Base-by-base conservation (phyloP, 768 basidiomycete genomes). In the Lactarius sanguifluus region DNA sequence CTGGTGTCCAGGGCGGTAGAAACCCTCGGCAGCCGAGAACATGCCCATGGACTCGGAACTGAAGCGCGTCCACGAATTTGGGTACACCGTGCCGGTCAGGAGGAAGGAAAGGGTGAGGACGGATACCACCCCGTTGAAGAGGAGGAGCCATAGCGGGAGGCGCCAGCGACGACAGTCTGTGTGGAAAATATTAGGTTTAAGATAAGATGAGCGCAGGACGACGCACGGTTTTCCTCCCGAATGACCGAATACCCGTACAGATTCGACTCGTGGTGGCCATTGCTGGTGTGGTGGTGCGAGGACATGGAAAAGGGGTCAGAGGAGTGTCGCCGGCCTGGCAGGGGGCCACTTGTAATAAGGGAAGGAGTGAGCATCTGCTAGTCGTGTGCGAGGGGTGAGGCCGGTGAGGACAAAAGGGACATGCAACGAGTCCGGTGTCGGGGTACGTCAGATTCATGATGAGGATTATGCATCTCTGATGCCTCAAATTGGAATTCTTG, bases 101-200 rank as follows among this genome's bases (percentile, higher is more conserved):
- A 67, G 66, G 25, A 43, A 67, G 23, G 62, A 41, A 34, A 67
- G 61, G 10, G 66, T 67, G 40, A 63, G 34, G 50, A 63, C 43
- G 23, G 66, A 67, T 23, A 63, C 66, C 13, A 45, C 63, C 40
- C 9, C 65, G 30, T 61, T 47, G 30, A 66, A 66, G n/a, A 66
- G 57, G 50, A 63, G 57, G 50, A 66, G 65, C 65, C 65, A 66
- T 38, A 66, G 57, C 1, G 65, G 65, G 28, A 66, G 65, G 34
- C 41, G 61, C 65, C 65, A 63, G 32, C 57, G 65, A 10, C 32
- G 65, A 12, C 32, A 59, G 32, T 25, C 61, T 66, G 38, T 3
- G 43, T 9, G 55, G 52, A 8, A 8, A 9, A 43, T 18, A 32
- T 20, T 34, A 57, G 18, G 65, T 2, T 15, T 2, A 25, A 52